Base-by-base conservation (phyloP, 345 rosid species). In the Euphorbia peplus region DNA sequence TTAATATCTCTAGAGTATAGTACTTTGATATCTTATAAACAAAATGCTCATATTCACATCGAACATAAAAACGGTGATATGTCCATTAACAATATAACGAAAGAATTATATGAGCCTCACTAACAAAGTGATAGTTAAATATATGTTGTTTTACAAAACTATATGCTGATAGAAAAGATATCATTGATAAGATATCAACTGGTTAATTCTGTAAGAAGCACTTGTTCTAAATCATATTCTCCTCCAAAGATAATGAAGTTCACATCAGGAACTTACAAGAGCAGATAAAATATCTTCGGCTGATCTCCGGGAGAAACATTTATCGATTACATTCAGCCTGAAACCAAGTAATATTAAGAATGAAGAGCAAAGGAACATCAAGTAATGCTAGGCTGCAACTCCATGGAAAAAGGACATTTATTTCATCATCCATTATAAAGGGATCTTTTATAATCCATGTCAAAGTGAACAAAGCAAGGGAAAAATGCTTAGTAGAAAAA, bases 221-320 rank as follows among this genome's bases (percentile, higher is more conserved):
- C n/a, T 46, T 12, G 64, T 22, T 35, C 15, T 4, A 32, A 7
- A 65, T 19, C 35, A 16, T 61, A 15, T 22, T 9, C 32, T 60
- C 21, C 46, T 26, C 41, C 35, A 32, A 70, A 26, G 19, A 37
- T 44, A 58, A 28, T 42, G 24, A 18, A 67, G 30, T 68, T 11
- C 52, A 60, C 22, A 53, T n/a, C n/a, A 53, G 10, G 30, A 63
- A 76, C 97, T 81, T 82, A 91, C 97, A 69, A 87, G 92, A 67
- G 98, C 83, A 78, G 81, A 77, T 77, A 93, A 71, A 69, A 93
- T 93, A n/a, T 85, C 92, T 75, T 93, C 92, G 46, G 86, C 83
- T 3, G 92, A 91, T 78, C 78, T 87, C 72, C 60, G 75, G 8
- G 89, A 87, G 79, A 91, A 93, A 78, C 98, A 90, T 72, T 79